Percentiles rank a stretch among this genome's conserved stretches.
Evolutionary conservation across 176 grass and related monocot species (phyloP).

Genomic region (Thinopyrum elongatum): DNA sequence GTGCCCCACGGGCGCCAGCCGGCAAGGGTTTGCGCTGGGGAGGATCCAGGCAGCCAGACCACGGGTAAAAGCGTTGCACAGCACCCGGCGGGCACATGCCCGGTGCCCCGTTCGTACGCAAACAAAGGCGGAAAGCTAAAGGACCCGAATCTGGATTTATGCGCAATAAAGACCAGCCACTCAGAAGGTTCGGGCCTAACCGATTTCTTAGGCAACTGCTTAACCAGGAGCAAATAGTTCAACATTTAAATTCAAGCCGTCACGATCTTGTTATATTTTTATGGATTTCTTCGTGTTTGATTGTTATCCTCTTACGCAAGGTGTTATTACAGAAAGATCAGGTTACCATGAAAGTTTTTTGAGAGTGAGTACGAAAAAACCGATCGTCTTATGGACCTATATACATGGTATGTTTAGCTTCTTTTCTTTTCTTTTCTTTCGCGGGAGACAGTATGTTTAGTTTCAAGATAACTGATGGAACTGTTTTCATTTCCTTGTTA

Average conservation of each 20-base stretch:
- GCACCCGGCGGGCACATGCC: too few relatives aligned
- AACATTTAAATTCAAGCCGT: not conserved
- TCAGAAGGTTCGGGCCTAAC: too few relatives aligned
- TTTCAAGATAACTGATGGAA: slow-evolving; percentile 7
- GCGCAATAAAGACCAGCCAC: too few relatives aligned
- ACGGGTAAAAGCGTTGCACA: too few relatives aligned
- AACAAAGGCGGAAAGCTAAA: too few relatives aligned
- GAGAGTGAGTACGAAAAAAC: slow-evolving; percentile 97
- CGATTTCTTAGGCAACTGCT: too few relatives aligned
- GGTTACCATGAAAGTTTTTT: slow-evolving; percentile 84
- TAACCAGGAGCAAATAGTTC: not conserved
- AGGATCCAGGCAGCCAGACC: too few relatives aligned
- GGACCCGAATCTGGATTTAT: too few relatives aligned
- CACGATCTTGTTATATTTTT: not conserved
- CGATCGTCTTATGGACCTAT: slow-evolving; percentile 88
- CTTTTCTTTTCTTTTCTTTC: too few relatives aligned
- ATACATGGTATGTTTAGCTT: slow-evolving; percentile 37
- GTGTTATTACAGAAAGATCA: slow-evolving; percentile 75
- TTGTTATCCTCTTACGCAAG: slow-evolving; percentile 32
- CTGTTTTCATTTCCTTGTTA: not conserved
- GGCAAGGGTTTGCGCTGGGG: too few relatives aligned
- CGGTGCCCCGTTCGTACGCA: too few relatives aligned
- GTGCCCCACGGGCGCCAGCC: too few relatives aligned
- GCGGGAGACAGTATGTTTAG: slow-evolving; percentile 30
- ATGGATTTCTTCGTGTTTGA: not conserved